Base-by-base conservation (phyloP, 495 filamentous ascomycete species). In the Lasiosphaeria miniovina region DNA sequence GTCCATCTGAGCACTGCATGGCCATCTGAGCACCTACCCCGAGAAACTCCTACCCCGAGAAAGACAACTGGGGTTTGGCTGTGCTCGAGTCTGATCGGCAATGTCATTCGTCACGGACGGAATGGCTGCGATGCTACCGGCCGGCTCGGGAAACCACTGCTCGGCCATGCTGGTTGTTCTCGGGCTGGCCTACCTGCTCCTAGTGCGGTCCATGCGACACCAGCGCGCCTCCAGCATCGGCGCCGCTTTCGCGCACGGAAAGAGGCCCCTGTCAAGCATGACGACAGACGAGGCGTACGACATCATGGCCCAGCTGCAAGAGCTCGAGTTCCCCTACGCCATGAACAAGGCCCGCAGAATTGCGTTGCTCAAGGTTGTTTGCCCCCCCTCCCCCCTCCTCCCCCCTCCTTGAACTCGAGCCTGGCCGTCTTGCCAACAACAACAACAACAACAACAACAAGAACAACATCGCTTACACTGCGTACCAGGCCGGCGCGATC, bases 271-370 rank as follows among this genome's bases (percentile, higher is more conserved):
- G 45, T 70, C 70, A 36, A 67, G 62, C 32, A 75, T 73, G 70
- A 75, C 71, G 7, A 54, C 63, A 36, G 60, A 70, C 52, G 70
- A 75, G 54, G 72, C 72, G 9, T 58, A 67, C 62, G 49, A 41
- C 17, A 73, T 73, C 43, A 57, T 71, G 17, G 34, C n/a, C 6
- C 55, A 70, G 36, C 52, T 75, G 6, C 64, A 65, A 49, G 60
- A 73, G 36, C 61, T 71, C 1, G 72, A 75, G 35, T 75, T 75
- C 56, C 72, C 72, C 50, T 61, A 58, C 49, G 53, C 67, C 1
- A 63, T 73, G 33, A 33, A 41, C 35, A 68, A 71, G 46, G 67
- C 71, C 24, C 60, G 60, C 4, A 57, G 58, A 40, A 61, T 75
- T 9, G 64, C 72, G 38, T 52, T 74, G 24, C 55, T 75, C 9